A percentile compares a stretch with the other conserved stretches of the same genome.
These are phyloP conservation scores for Spergularia marina DNA, from an alignment of 148 eudicot genomes.

Conservation along the genomic window DNA sequence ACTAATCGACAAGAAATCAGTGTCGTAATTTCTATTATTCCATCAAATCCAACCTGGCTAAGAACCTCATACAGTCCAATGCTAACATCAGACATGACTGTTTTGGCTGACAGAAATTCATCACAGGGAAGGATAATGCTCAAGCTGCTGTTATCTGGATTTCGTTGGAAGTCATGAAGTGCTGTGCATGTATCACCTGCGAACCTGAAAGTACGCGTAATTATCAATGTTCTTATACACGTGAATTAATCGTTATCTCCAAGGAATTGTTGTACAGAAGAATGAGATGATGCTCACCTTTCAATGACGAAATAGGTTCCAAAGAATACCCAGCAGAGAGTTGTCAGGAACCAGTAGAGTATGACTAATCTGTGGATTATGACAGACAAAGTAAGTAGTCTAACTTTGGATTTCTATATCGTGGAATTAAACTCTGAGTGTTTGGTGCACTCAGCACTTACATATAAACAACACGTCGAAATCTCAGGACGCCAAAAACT, in stretches of 20 bases:
- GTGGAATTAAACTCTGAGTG: not conserved
- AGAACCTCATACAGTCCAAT: slow-evolving; percentile 48
- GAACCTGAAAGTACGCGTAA: slow-evolving; percentile 42
- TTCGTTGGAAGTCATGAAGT: slow-evolving; percentile 48
- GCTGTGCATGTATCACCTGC: slow-evolving; percentile 68
- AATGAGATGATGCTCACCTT: slow-evolving; percentile 36
- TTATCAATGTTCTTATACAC: not conserved
- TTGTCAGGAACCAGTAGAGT: slow-evolving; percentile 56
- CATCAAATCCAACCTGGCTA: slow-evolving; percentile 30
- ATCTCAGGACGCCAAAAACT: slow-evolving; percentile 50
- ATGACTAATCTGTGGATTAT: slow-evolving; percentile 40
- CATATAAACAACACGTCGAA: slow-evolving; percentile 34
- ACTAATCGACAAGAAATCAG: not conserved
- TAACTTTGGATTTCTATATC: not conserved
- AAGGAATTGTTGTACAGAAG: not conserved
- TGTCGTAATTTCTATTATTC: not conserved
- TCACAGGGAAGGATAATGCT: slow-evolving; percentile 74
- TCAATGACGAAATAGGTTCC: slow-evolving; percentile 61
- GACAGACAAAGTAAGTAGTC: not conserved
- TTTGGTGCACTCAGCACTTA: slow-evolving; percentile 31
- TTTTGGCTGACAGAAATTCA: slow-evolving; percentile 53
- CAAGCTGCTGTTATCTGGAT: slow-evolving; percentile 73
- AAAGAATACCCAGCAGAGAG: slow-evolving; percentile 60
- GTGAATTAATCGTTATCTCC: not conserved
- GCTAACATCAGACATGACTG: slow-evolving; percentile 48